Percentiles rank a stretch among this genome's conserved stretches.
Conservation (phyloP, 139 green algal genomes). For the Chloropicon primus region DNA sequence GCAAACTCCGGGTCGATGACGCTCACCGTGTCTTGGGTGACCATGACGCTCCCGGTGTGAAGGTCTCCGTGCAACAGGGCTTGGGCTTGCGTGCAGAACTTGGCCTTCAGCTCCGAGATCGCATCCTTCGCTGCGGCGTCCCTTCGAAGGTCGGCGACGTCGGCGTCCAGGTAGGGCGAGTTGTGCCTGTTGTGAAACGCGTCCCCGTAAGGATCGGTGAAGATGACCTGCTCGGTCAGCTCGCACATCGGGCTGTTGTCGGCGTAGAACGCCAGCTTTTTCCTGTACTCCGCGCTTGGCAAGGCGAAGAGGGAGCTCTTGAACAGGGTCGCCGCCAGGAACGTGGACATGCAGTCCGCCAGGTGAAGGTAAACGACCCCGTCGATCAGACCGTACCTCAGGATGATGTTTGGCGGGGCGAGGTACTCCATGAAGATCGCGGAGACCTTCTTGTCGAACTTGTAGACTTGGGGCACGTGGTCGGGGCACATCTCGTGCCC, state of each 20-base stretch:
- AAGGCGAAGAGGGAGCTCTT: constrained; percentile 64
- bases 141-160: constrained; percentile 38
- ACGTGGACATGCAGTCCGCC: constrained; percentile 50
- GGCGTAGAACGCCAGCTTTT: constrained; percentile 14
- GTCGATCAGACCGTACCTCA: constrained; percentile 52
- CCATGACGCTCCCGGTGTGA: constrained; percentile 92
- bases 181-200: constrained; percentile 61
- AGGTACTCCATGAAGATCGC: constrained; percentile 58
- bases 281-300: constrained; percentile 13
- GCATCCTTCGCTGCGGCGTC: constrained; percentile 26
- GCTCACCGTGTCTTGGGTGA: constrained; percentile 25
- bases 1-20: constrained; percentile 95
- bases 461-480: constrained; percentile 60
- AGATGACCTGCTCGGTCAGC: constrained; percentile 91
- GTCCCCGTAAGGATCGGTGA: constrained; percentile 76
- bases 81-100: constrained; percentile 57
- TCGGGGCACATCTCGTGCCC: constrained; percentile 35
- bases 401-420: constrained; percentile 63
- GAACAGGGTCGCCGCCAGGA: constrained; percentile 73
- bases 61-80: constrained; percentile 92
- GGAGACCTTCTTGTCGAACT: constrained; percentile 26
- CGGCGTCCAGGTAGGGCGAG: constrained; percentile 63
- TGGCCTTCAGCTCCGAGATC: constrained; percentile 31
- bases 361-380: constrained; percentile 51
- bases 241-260: constrained; percentile 77